phyloP scores from a whole-genome alignment of 805 yeast species.

The Candida qinlingensis region DNA sequence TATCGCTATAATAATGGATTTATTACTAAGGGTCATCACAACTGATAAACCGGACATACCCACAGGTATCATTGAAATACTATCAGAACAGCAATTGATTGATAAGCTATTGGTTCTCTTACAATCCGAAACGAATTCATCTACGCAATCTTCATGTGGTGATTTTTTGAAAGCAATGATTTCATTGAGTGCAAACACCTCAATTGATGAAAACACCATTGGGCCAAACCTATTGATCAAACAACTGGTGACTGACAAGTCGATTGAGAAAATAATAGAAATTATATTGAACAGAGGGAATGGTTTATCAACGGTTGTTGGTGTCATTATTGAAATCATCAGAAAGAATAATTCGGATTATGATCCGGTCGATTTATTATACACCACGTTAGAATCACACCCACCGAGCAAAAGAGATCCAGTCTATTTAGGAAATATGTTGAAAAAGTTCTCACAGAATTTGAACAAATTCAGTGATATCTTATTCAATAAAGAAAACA shows the following conservation, averaged over 20 bases:
- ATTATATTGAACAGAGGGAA: conserved; percentile 68
- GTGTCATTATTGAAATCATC: conserved; percentile 87
- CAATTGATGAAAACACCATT: conserved; percentile 69
- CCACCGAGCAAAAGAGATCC: conserved; percentile 92
- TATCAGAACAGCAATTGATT: conserved; percentile 69
- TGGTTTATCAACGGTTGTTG: conserved; percentile 86
- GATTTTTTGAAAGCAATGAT: conserved; percentile 91
- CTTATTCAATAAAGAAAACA: conserved; percentile 17
- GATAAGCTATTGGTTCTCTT: conserved; percentile 64
- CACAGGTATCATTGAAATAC: conserved; percentile 78
- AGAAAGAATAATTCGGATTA: conserved; percentile 95
- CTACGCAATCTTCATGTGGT: conserved; percentile 85
- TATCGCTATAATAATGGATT: conserved; percentile 88
- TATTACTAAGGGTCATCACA: conserved; percentile 78
- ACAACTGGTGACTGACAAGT: conserved; percentile 69
- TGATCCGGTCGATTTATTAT: conserved; percentile 75
- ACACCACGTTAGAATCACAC: conserved; percentile 68
- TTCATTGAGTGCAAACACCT: conserved; percentile 91
- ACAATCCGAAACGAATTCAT: conserved; percentile 51
- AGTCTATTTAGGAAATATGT: conserved; percentile 79
- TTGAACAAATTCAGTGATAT: conserved; percentile 53
- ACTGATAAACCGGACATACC: conserved; percentile 88
- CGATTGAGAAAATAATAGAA: conserved; percentile 55
- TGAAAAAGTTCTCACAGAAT: conserved; percentile 62
- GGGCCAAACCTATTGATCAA: conserved; percentile 93